Base-by-base conservation (phyloP, 345 rosid species). In the Dovyalis caffra region DNA sequence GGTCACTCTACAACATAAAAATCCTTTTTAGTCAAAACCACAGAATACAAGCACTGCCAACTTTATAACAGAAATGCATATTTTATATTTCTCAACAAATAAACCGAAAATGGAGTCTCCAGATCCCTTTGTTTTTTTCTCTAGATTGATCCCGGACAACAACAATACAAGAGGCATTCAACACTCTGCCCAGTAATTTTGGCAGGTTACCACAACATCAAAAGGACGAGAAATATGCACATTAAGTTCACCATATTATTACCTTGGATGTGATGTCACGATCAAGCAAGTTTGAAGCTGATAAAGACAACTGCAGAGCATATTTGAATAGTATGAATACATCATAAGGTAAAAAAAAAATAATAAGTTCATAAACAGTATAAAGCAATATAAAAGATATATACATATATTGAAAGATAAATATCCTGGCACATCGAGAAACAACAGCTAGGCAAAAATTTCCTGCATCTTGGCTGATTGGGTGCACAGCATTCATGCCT, bases 211-310 rank as follows among this genome's bases (percentile, higher is more conserved):
- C n/a, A 32, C 9, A 63, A 56, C 31, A 64, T 26, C 45, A 1
- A 0, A 45, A 68, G 31, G 70, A 40, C n/a, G 4, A 1, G 49
- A 26, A 49, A 66, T 0, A 60, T 56, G 35, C 20, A 37, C 28
- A 14, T 21, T 53, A 38, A 64, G 16, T 16, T 66, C 38, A 66
- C 23, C 49, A 70, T 1, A 23, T 35, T 74, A 92, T 35, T 74
- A 92, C 98, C 92, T 92, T 94, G 64, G 98, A 94, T 61, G 87
- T 72, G 73, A 90, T 61, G 76, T 94, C 98, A 60, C 86, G 89
- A 82, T 94, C 94, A 31, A 78, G 74, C 76, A 94, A 86, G 64
- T 88, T 88, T 31, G 90, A 85, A 68, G 92, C 97, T 11, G 96
- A 92, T 68, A 90, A 67, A 70, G 92, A 79, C 76, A 94, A 70